A percentile compares a stretch with the other conserved stretches of the same genome.
Evolutionary conservation across 768 basidiomycete genomes (phyloP).

Genomic region (Lentinula aciculospora): DNA sequence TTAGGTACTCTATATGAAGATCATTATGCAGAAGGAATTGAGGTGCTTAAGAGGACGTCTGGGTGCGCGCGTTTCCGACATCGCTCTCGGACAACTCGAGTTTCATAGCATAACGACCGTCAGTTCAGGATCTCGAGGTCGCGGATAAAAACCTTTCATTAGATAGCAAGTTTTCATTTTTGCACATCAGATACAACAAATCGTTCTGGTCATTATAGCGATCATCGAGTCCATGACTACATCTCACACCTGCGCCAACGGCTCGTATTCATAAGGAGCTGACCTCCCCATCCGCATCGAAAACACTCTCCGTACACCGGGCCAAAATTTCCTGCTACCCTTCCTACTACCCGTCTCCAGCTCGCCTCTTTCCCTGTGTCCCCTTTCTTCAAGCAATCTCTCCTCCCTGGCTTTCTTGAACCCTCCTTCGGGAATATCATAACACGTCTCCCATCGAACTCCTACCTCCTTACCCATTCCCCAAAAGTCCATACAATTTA

Average conservation of each 20-base stretch:
- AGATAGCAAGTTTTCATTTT: not conserved
- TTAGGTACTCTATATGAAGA: not conserved
- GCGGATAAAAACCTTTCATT: not conserved
- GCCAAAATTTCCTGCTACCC: not conserved
- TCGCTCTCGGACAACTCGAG: no score
- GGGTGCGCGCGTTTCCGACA: no score
- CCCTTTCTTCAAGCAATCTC: slow-evolving; percentile 56
- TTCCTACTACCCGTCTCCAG: not conserved
- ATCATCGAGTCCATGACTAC: not conserved
- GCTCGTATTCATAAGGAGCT: slow-evolving; percentile 1
- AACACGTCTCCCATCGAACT: slow-evolving; percentile 85
- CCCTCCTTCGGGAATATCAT: slow-evolving; percentile 86
- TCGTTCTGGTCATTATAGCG: not conserved
- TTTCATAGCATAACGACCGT: not conserved
- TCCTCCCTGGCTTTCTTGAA: slow-evolving; percentile 68
- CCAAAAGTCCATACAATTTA: slow-evolving; percentile 96
- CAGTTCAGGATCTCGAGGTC: not conserved
- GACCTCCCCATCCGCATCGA: not conserved
- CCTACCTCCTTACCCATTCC: slow-evolving; percentile 76
- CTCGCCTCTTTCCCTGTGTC: slow-evolving; percentile 11
- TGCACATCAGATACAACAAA: not conserved
- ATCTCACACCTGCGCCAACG: slow-evolving; percentile 1
- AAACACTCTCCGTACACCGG: not conserved
- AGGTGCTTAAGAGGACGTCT: no score
- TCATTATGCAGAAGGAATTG: not conserved